These are phyloP conservation scores for Lipomyces yamanashiensis DNA, from an alignment of 805 yeast genomes.

Conservation along the genomic window DNA sequence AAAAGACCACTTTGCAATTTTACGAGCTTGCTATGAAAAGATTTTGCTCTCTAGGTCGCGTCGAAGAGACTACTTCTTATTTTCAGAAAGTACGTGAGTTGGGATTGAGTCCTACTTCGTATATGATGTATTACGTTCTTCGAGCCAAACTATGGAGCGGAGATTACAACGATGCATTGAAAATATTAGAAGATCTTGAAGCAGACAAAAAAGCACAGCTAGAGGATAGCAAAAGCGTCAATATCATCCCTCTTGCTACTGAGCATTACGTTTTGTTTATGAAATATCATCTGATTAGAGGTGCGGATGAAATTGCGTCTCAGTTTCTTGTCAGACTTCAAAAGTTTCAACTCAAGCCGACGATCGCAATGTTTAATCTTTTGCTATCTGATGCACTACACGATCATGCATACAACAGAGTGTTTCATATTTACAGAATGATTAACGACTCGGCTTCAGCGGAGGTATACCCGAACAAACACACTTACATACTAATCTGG, in stretches of 20 bases:
- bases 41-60: conserved; percentile 15
- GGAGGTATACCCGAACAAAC: conserved; percentile 17
- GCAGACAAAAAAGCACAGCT: conserved; percentile 3
- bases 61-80: conserved; percentile 9
- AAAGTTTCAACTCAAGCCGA: conserved; percentile 15
- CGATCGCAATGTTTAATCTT: conserved; percentile 16
- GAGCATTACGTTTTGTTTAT: conserved; percentile 30
- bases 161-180: conserved; percentile 9
- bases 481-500: conserved; percentile 27
- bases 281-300: conserved; percentile 24
- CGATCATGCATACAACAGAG: conserved; percentile 2
- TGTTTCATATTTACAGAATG: conserved; percentile 9
- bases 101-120: conserved; percentile 12
- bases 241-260: conserved; percentile 17
- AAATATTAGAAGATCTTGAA: conserved; percentile 18
- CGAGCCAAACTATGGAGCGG: conserved; percentile 15
- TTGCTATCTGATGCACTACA: conserved; percentile 22
- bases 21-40: conserved; percentile 23
- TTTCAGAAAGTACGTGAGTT: conserved; percentile 9
- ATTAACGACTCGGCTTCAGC: conserved; percentile 1
- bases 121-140: conserved; percentile 19
- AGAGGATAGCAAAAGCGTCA: conserved; percentile 1
- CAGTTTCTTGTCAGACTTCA: conserved; percentile 23
- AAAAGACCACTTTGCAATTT: conserved; percentile 3
- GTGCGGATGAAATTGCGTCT: conserved; percentile 5